These are phyloP conservation scores for Daldinia vernicosa DNA, from an alignment of 495 filamentous ascomycete species.

Conservation along the genomic window DNA sequence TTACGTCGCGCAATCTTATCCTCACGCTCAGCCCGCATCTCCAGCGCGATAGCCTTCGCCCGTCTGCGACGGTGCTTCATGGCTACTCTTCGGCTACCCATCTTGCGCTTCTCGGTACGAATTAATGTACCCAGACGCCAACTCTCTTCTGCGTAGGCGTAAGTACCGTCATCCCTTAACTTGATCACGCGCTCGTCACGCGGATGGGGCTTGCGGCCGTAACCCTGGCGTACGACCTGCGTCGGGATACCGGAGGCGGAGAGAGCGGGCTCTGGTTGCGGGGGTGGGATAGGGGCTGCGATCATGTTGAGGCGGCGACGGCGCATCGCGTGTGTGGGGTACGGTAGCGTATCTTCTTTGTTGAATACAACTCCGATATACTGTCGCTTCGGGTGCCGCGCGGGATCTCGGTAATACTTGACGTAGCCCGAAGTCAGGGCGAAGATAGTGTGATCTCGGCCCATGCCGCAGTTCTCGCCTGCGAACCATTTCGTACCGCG, in stretches of 20 bases:
- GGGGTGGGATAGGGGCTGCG: constrained; percentile 52
- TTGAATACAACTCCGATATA: constrained; percentile 93
- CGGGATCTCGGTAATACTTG: constrained; percentile 91
- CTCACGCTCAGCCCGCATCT: constrained; percentile 46
- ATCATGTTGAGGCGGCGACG: constrained; percentile 76
- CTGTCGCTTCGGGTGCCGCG: constrained; percentile 78
- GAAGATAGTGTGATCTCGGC: constrained; percentile 97
- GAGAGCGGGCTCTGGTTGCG: constrained; percentile 38
- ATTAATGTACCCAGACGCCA: constrained; percentile 77
- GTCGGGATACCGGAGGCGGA: constrained; percentile 56
- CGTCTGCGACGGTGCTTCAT: constrained; percentile 37
- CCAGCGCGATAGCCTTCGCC: constrained; percentile 39
- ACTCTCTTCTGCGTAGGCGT: constrained; percentile 85
- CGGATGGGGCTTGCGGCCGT: constrained; percentile 44
- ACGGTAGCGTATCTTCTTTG: constrained; percentile 75
- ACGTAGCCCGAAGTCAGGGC: constrained; percentile 86
- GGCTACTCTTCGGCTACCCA: constrained; percentile 38
- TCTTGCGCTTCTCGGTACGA: constrained; percentile 45
- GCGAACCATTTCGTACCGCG: constrained; percentile 93
- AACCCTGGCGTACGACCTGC: constrained; percentile 49
- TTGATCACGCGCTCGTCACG: constrained; percentile 54
- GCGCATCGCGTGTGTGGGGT: constrained; percentile 71
- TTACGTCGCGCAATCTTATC: constrained; percentile 45
- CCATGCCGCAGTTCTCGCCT: constrained; percentile 92
- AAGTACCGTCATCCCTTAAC: constrained; percentile 66